These are phyloP conservation scores for Haplosporangium gracile DNA, from an alignment of 192 early-diverging fungal species.

Conservation along the genomic window DNA sequence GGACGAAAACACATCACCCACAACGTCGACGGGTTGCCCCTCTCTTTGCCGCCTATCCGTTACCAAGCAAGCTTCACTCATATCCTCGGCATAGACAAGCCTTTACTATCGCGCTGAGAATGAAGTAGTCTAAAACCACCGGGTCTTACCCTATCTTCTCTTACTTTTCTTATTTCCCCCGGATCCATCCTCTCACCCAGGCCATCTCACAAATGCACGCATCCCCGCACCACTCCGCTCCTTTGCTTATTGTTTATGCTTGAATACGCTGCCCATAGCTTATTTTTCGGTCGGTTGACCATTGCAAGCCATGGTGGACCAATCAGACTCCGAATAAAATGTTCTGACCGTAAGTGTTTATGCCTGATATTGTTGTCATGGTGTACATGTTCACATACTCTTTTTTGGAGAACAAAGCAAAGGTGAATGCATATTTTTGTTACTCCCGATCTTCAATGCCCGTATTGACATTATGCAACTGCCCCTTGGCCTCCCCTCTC, in stretches of 20 bases:
- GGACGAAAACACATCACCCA: slow-evolving; percentile 19
- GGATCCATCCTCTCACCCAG: neutral
- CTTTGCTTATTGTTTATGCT: no score
- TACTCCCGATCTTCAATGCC: neutral
- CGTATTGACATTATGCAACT: neutral
- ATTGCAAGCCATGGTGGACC: neutral
- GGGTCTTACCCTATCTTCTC: neutral
- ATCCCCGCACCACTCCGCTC: no score
- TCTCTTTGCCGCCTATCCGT: slow-evolving; percentile 12
- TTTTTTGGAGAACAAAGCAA: neutral
- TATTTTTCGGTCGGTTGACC: slow-evolving; percentile 3
- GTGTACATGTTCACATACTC: no score
- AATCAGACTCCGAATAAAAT: slow-evolving; percentile 1
- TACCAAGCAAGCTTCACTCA: slow-evolving; percentile 19
- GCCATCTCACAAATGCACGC: neutral
- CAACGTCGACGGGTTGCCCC: slow-evolving; percentile 21
- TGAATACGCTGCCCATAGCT: neutral
- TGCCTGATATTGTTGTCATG: neutral
- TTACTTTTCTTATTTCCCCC: neutral
- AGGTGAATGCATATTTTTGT: neutral
- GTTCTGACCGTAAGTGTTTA: neutral
- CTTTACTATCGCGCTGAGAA: slow-evolving; percentile 7
- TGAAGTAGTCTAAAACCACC: neutral
- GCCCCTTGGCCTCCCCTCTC: neutral
- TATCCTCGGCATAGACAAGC: slow-evolving; percentile 20